Evolutionary conservation across 2,329 filamentous ascomycete genomes (phyloP).

Genomic region (Dothiorella sarmentorum): DNA sequence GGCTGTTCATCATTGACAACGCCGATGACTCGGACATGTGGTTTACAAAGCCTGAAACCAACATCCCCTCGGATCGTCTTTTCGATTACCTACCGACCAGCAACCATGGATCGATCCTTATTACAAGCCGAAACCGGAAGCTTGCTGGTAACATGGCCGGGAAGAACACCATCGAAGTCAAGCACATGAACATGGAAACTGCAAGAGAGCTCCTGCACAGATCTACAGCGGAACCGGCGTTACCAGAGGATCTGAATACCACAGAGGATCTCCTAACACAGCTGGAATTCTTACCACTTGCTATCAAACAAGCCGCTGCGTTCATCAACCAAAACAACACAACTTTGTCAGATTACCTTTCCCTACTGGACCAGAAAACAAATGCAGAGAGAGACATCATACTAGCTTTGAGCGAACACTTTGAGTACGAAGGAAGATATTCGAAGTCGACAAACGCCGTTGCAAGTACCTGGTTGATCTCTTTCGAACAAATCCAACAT

Average conservation of each 20-base stretch:
- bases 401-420: too few relatives aligned
- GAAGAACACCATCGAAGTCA: constrained; percentile 21
- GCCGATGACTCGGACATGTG: constrained; percentile 7
- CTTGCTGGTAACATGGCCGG: constrained; percentile 18
- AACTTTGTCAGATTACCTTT: constrained; percentile 17
- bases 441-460: constrained; percentile 36
- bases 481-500: constrained; percentile 34
- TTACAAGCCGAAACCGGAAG: constrained; percentile 22
- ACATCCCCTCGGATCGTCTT: too few relatives aligned
- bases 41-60: constrained; percentile 1
- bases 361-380: constrained; percentile 25
- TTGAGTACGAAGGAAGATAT: constrained; percentile 35
- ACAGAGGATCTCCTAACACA: too few relatives aligned
- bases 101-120: constrained; percentile 20
- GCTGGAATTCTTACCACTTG: constrained; percentile 21
- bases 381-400: too few relatives aligned
- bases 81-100: constrained; percentile 21
- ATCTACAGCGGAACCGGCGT: constrained; percentile 15
- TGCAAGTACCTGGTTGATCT: constrained; percentile 37
- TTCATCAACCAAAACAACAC: constrained; percentile 34
- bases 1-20: not conserved
- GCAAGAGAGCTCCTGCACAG: constrained; percentile 19
- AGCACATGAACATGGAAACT: constrained; percentile 17
- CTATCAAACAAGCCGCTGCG: constrained; percentile 21
- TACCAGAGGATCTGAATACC: too few relatives aligned